These are phyloP conservation scores for Phytopythium vexans DNA, from an alignment of 352 stramenopile species.

Conservation along the genomic window DNA sequence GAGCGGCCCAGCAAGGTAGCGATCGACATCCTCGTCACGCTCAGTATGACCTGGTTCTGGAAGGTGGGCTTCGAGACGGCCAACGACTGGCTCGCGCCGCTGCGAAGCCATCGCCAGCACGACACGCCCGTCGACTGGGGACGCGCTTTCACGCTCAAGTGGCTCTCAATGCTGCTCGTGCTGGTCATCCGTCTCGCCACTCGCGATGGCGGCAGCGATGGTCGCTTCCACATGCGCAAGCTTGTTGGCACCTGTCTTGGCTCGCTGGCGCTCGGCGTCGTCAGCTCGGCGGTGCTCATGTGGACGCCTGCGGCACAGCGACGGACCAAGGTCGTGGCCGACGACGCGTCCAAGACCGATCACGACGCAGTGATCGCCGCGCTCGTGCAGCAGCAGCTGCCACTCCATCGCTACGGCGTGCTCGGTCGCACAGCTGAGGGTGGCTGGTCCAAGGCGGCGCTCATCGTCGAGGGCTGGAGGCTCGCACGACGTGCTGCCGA, in stretches of 20 bases:
- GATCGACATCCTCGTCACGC: constrained; percentile 33
- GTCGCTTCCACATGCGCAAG: constrained; percentile 9
- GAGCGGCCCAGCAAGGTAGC: constrained; percentile 11
- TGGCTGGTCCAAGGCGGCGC: constrained; percentile 31
- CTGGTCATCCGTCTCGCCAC: constrained; percentile 1
- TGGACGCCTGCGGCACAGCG: constrained; percentile 19
- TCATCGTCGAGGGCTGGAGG: constrained; percentile 45
- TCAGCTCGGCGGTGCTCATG: constrained; percentile 17
- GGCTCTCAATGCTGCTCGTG: constrained; percentile 1
- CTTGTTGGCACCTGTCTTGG: constrained; percentile 12
- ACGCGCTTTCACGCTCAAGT: constrained; percentile 1
- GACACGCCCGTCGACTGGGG: too few species aligned
- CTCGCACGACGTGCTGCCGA: constrained; percentile 17
- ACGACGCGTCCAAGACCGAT: constrained; percentile 17
- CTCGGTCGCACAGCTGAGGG: constrained; percentile 36
- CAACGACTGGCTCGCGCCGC: constrained; percentile 26
- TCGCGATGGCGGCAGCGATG: constrained; percentile 4
- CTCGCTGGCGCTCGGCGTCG: constrained; percentile 18
- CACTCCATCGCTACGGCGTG: constrained; percentile 42
- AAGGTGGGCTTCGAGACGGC: constrained; percentile 43
- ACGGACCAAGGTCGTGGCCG: constrained; percentile 20
- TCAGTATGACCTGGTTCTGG: constrained; percentile 52
- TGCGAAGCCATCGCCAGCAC: too few species aligned
- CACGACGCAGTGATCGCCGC: constrained; percentile 38
- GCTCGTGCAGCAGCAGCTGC: constrained; percentile 45